Base-by-base conservation (phyloP, 1,284 basidiomycete species). In the Ceratobasidium sp. region DNA sequence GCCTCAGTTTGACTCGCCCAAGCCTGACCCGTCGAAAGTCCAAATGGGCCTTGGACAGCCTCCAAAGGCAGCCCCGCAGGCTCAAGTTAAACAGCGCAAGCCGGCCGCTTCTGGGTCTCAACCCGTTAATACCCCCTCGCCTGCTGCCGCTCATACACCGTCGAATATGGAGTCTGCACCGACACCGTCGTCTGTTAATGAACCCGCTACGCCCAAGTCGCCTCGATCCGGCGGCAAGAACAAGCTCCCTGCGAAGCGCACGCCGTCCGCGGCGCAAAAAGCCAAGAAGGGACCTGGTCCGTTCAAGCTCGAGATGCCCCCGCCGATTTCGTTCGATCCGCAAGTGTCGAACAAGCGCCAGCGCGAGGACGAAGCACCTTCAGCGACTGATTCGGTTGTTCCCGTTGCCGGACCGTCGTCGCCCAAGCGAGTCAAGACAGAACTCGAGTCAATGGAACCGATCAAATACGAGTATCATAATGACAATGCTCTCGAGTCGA, bases 141-240 rank as follows among this genome's bases (percentile, higher is more conserved):
- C 69, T 58, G 69, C 69, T 6, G 69, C 69, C 35, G 68, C 68
- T 10, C 53, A 23, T n/a, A 73, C 69, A 20, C 69, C 69, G 17
- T 65, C 63, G 63, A 60, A 73, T 20, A 73, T 73, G 69, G 69
- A 73, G 31, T 73, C 69, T 73, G 69, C 58, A 1, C 56, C 69
- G 8, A 73, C 69, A 20, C 69, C 69, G 15, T 71, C 68, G 35
- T 69, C 67, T 33, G 39, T 28, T 13, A 71, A 71, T 42, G 69
- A 73, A 23, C 69, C 69, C 45, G 69, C 69, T 26, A 73, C 69
- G 28, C 69, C 69, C 69, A 73, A 73, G 69, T 73, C 69, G 42
- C 69, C 69, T n/a, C 51, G 53, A 35, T 33, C 31, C 45, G 28
- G 54, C 6, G 45, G 23, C 56, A 73, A 73, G 53, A 37, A 54